Evolutionary conservation across 768 basidiomycete genomes (phyloP), one percentile per base, ranked within the genome.

Genomic region (Tulasnella sp.): DNA sequence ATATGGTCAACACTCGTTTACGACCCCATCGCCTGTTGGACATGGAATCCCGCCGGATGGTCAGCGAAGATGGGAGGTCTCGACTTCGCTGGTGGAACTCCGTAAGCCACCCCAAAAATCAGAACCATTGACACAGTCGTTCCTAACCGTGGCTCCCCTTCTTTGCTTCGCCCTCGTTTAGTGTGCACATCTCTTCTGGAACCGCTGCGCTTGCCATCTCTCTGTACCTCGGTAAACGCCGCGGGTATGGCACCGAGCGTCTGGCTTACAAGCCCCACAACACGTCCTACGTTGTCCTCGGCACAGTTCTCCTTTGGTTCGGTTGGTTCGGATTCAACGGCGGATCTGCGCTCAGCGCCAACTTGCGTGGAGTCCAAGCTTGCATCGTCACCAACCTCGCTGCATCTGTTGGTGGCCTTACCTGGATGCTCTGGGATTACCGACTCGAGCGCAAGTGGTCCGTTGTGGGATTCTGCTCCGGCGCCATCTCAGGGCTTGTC

Each of bases 291-390:
- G 90, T 97, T 62, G 77, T 96, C 45, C 75, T 96, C n/a, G 95
- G 95, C 9, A 98, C 95, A 0, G 81, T 86, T 1, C 79, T 95
- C 69, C 87, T 97, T 53, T 96, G 92, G 91, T 89, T 91, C 60
- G 88, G 88, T 3, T 97, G 94, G 94, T 90, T 95, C 62, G 90
- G 72, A 1, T 93, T 93, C 78, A 93, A 93, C 71, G 94, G 94
- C 5, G 95, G 95, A 23, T 86, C 83, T 15, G 93, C 93, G 8
- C 80, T 97, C 64, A 79, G 84, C 24, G 92, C 93, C 41, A 95
- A 92, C 72, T 74, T 94, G 62, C 81, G 90, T 65, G 94, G 92
- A 5, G 80, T 84, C 11, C 78, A 88, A 70, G 92, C 95, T 1
- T 89, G 90, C 73, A 86, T 94, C 64, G 86, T 92, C 65, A 98